Conservation (phyloP, 495 filamentous ascomycete species). For the Penicillium macrosclerotiorum region DNA sequence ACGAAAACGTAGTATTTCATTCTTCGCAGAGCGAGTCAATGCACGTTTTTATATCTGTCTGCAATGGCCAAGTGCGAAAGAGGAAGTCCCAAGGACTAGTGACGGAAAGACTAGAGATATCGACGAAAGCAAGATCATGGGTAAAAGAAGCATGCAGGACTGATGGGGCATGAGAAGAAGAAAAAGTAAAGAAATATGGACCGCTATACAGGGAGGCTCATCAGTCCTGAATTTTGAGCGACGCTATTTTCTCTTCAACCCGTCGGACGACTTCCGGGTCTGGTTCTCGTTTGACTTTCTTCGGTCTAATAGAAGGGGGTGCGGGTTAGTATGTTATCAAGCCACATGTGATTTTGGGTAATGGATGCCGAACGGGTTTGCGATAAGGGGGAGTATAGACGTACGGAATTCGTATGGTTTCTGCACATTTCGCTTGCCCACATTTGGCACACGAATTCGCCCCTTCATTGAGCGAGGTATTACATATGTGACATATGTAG, state of each 20-base stretch:
- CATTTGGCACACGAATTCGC: slow-evolving; percentile 59
- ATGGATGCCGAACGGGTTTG: no score
- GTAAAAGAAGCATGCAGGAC: not conserved
- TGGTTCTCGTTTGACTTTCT: slow-evolving; percentile 58
- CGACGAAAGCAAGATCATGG: not conserved
- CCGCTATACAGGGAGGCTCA: not conserved
- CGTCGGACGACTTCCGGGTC: slow-evolving; percentile 63
- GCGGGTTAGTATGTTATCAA: slow-evolving; percentile 40
- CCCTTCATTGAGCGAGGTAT: slow-evolving; percentile 47
- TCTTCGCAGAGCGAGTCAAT: slow-evolving; percentile 1
- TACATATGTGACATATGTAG: slow-evolving; percentile 66
- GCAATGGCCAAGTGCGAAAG: slow-evolving; percentile 6
- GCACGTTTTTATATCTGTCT: slow-evolving; percentile 1
- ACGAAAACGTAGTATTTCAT: not conserved
- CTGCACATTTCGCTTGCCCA: slow-evolving; percentile 51
- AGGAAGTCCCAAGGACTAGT: not conserved
- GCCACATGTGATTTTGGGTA: not conserved
- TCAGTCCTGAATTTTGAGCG: slow-evolving; percentile 7
- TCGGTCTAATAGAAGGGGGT: slow-evolving; percentile 47
- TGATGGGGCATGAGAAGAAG: not conserved
- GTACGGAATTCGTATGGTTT: slow-evolving; percentile 52
- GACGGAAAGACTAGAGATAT: not conserved
- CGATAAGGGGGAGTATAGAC: no score
- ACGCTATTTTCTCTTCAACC: slow-evolving; percentile 57
- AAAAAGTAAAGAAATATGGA: no score